Evolutionary conservation across 352 stramenopile genomes (phyloP), one percentile per base, ranked within the genome.

Genomic region (Phytophthora pistaciae): DNA sequence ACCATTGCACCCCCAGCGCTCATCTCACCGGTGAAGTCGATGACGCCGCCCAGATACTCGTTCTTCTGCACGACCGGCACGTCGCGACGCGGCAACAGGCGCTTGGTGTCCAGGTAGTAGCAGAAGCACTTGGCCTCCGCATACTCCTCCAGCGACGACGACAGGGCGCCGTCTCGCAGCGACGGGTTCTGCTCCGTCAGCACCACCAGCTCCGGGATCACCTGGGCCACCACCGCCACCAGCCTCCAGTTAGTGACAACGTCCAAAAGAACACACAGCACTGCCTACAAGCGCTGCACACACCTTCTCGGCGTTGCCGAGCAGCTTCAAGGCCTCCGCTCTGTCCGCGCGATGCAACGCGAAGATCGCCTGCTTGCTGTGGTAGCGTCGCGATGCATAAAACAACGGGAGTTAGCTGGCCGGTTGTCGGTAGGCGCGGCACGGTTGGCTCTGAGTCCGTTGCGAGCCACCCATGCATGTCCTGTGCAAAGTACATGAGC

Each of bases 11-110:
- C 25, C 8, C 36, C 23, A 33, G 4, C 33, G 20, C 23, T 29
- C 3, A 13, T 82, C 77, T 91, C 83, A 79, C 94, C 95, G 8
- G 94, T 98, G 20, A 99, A 92, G 78, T 99, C 96, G 60, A 96
- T 96, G 36, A 99, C 75, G 6, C 96, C 96, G n/a, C 95, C 96
- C 10, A 99, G 79, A 66, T 99, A 99, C 65, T 98, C 95, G 58
- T 97, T 92, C 48, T 90, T 81, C 50, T 92, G 64, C 38, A 95
- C 77, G 33, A 82, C 62, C 0, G 77, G 65, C 42, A 96, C 70
- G 3, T 89, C 76, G 23, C 71, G 71, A 25, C 91, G 76, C 27
- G 84, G 79, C 13, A 93, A 38, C n/a, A 96, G 54, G 14, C 70
- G 77, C n/a, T 88, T 77, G 4, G 75, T 72, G 20, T 80, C 64